Evolutionary conservation across 2,329 filamentous ascomycete genomes (phyloP).

Genomic region (Cordyceps militaris): DNA sequence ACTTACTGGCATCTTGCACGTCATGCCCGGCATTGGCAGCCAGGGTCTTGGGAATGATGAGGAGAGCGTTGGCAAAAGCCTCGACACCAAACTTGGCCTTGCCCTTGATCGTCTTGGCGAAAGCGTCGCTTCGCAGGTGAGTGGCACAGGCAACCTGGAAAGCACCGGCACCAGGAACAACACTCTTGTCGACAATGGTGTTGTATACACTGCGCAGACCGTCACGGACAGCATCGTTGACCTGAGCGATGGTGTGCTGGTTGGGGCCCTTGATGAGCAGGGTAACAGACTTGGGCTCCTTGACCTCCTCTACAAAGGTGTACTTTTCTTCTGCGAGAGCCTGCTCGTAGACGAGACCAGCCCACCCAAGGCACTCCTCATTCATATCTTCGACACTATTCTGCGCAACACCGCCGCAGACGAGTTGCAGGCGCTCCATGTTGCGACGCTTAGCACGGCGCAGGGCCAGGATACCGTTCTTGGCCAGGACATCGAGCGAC

Average conservation of each 20-base stretch:
- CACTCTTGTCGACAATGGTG: constrained; percentile 96
- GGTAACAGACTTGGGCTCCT: constrained; percentile 96
- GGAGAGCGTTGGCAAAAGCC: constrained; percentile 88
- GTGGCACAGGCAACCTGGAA: constrained; percentile 92
- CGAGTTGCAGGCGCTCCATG: constrained; percentile 95
- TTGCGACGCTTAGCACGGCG: constrained; percentile 94
- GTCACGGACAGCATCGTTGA: constrained; percentile 92
- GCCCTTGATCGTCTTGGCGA: constrained; percentile 87
- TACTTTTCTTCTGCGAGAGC: constrained; percentile 98
- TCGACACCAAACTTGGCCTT: constrained; percentile 95
- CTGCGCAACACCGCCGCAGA: constrained; percentile 85
- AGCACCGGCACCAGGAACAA: constrained; percentile 88
- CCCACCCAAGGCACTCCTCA: constrained; percentile 88
- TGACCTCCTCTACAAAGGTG: constrained; percentile 97
- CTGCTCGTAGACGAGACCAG: constrained; percentile 93
- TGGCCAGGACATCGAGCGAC: constrained; percentile 89
- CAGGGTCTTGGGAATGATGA: constrained; percentile 95
- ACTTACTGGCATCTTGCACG: constrained; percentile 87
- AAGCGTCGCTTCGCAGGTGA: constrained; percentile 79
- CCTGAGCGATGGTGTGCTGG: constrained; percentile 90
- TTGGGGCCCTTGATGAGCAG: constrained; percentile 98
- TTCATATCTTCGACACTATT: constrained; percentile 94
- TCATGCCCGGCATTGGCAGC: constrained; percentile 95
- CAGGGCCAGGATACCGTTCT: constrained; percentile 95
- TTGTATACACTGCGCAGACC: constrained; percentile 96